Evolutionary conservation across 164 flowering plant genomes (phyloP).

Genomic region (Echeveria elegans): DNA sequence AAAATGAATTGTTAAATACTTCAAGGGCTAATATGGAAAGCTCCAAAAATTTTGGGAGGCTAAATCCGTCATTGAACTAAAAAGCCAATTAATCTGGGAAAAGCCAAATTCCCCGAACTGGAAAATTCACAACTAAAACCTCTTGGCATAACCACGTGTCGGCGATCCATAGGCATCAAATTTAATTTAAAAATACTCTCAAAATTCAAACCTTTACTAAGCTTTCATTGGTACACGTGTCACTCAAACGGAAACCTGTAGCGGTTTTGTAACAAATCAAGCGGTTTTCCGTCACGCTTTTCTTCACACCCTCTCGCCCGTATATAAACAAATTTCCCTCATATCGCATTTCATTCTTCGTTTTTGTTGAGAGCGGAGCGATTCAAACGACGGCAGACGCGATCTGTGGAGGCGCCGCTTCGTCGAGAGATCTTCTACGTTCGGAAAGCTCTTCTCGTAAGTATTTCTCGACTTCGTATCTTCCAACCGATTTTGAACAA

Average conservation of each 20-base stretch:
- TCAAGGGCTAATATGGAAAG: no score
- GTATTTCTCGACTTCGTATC: neutral
- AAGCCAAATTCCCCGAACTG: neutral
- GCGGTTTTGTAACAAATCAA: neutral
- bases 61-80: no score
- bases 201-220: neutral
- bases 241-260: neutral
- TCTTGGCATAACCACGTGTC: neutral
- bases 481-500: neutral
- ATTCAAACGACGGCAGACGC: neutral
- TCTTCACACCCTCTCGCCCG: neutral
- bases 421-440: no score
- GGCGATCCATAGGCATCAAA: slow-evolving; percentile 2
- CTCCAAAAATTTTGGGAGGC: no score
- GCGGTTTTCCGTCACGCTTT: neutral
- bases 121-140: neutral
- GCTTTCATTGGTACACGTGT: neutral
- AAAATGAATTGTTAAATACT: no score
- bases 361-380: neutral
- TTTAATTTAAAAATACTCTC: neutral
- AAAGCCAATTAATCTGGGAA: no score
- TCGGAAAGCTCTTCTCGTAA: no score
- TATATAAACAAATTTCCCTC: slow-evolving; percentile 1
- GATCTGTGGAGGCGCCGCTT: neutral
- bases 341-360: neutral